Percentiles rank a stretch among this genome's conserved stretches.
Conservation (phyloP, 2,329 filamentous ascomycete species). For the Exophiala viscosa region DNA sequence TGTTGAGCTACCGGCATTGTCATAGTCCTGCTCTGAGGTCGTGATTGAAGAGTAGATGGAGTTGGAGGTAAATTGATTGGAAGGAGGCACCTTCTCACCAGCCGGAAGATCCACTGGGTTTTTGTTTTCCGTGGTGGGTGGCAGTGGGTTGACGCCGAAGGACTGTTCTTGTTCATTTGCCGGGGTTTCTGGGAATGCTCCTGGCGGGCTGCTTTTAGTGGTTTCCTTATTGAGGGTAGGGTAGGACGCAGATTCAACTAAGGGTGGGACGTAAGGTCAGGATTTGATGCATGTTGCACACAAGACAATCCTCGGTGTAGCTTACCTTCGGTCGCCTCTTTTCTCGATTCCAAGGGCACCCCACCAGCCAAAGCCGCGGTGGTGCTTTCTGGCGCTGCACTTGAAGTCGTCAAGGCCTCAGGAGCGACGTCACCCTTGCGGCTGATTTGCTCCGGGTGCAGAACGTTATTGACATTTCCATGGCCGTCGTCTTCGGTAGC, state of each 20-base stretch:
- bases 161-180: constrained; percentile 16
- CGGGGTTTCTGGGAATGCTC: constrained; percentile 71
- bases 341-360: constrained; percentile 33
- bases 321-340: constrained; percentile 26
- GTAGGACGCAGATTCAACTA: constrained; percentile 11
- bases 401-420: constrained; percentile 47
- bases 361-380: constrained; percentile 55
- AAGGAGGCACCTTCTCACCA: constrained; percentile 71
- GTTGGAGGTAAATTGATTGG: constrained; percentile 59
- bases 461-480: constrained; percentile 90
- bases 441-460: constrained; percentile 69
- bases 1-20: constrained; percentile 61
- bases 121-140: constrained; percentile 56
- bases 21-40: constrained; percentile 80
- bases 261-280: constrained; percentile 47
- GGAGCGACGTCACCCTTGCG: constrained; percentile 14
- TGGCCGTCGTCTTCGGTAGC: constrained; percentile 77
- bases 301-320: constrained; percentile 24
- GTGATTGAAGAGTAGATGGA: constrained; percentile 64
- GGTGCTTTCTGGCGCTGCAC: constrained; percentile 65
- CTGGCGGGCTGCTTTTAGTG: constrained; percentile 49
- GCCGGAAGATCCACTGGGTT: constrained; percentile 78
- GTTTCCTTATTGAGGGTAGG: constrained; percentile 40
- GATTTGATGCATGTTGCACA: constrained; percentile 63
- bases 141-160: constrained; percentile 54